phyloP scores from a whole-genome alignment of 345 rosid genomes.

The Pugionium cornutum region DNA sequence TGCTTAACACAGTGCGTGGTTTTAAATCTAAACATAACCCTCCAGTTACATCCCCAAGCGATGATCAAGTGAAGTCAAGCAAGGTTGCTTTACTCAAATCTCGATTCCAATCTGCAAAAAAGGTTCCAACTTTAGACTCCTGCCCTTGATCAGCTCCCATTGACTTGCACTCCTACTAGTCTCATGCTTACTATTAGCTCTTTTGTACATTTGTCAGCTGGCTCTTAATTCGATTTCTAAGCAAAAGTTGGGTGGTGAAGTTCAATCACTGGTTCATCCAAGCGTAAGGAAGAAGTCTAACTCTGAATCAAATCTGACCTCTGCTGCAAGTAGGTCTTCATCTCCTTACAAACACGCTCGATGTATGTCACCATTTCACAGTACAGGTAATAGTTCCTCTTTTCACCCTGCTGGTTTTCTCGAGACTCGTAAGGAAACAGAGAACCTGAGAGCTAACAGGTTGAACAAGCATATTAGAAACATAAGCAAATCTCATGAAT shows the following conservation, averaged over 20 bases:
- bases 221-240: slow-evolving; percentile 45
- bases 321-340: slow-evolving; percentile 46
- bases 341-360: slow-evolving; percentile 60
- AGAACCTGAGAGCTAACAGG: slow-evolving; percentile 47
- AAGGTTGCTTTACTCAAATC: slow-evolving; percentile 50
- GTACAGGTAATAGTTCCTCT: slow-evolving; percentile 54
- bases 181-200: slow-evolving; percentile 2
- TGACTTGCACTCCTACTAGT: background rate
- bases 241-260: slow-evolving; percentile 42
- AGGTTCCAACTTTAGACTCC: slow-evolving; percentile 46
- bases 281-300: slow-evolving; percentile 43
- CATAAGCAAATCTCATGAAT: slow-evolving; percentile 56
- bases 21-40: slow-evolving; percentile 52
- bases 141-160: background rate
- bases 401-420: slow-evolving; percentile 49
- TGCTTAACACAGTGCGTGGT: slow-evolving; percentile 64
- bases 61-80: slow-evolving; percentile 42
- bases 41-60: slow-evolving; percentile 38
- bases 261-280: slow-evolving; percentile 47
- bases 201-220: slow-evolving; percentile 47
- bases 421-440: slow-evolving; percentile 63
- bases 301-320: slow-evolving; percentile 45
- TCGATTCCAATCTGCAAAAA: slow-evolving; percentile 47
- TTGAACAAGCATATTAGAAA: slow-evolving; percentile 45
- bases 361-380: slow-evolving; percentile 55